These are phyloP conservation scores for Brachypodium distachyon DNA, from an alignment of 202 grass and related monocot genomes.

Conservation along the genomic window DNA sequence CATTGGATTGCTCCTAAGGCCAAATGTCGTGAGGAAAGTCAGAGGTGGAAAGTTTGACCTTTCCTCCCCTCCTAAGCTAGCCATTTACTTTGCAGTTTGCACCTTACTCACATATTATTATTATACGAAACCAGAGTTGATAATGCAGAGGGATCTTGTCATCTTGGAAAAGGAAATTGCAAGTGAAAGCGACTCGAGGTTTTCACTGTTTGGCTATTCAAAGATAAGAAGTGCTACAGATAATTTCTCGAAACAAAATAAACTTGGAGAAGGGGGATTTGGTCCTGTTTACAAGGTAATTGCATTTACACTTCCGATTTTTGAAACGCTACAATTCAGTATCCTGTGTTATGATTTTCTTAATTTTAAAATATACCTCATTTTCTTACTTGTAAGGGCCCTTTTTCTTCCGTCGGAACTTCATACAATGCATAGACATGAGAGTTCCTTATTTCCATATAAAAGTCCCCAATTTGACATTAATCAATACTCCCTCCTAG, in stretches of 20 bases:
- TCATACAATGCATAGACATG: not conserved
- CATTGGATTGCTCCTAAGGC: not conserved
- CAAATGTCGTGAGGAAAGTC: not conserved
- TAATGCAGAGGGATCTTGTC: not conserved
- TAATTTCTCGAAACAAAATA: not conserved
- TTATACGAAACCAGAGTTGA: not conserved
- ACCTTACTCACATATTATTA: not conserved
- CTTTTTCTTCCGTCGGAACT: not conserved
- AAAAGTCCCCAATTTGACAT: not conserved
- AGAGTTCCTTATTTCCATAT: not conserved
- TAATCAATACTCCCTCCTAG: too few species aligned
- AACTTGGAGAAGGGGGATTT: conserved; percentile 1
- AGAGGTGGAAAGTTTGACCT: not conserved
- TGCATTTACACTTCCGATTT: not conserved
- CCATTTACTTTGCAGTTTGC: too few species aligned
- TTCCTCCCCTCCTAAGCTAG: too few species aligned
- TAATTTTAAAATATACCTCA: not conserved
- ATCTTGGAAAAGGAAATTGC: not conserved
- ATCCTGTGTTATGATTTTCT: too few species aligned
- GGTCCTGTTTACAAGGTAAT: conserved; percentile 1
- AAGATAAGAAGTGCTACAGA: not conserved
- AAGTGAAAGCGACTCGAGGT: not conserved
- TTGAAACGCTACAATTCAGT: not conserved
- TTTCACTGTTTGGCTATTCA: not conserved
- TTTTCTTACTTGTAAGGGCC: not conserved